These are phyloP conservation scores for Fusarium pseudoanthophilum DNA, from an alignment of 2,329 filamentous ascomycete genomes.

Conservation along the genomic window DNA sequence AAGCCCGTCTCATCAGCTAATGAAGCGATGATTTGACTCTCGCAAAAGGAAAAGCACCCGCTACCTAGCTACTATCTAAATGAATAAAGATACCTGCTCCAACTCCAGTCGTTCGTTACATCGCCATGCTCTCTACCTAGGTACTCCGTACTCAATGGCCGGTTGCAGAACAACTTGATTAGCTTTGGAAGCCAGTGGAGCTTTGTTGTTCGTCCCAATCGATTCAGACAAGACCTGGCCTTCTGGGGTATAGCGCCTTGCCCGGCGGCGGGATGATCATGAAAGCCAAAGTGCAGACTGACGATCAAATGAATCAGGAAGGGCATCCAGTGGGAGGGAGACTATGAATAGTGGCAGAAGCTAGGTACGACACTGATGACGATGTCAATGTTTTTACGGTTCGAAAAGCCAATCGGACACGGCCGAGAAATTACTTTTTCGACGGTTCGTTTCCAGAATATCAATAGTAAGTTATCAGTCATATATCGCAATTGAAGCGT, in stretches of 20 bases:
- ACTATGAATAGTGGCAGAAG: background rate
- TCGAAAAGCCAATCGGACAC: background rate
- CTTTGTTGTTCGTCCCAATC: constrained; percentile 26
- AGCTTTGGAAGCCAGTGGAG: constrained; percentile 38
- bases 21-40: constrained; percentile 16
- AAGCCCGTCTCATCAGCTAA: constrained; percentile 30
- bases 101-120: background rate
- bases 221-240: constrained; percentile 28
- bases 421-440: constrained; percentile 9
- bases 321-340: background rate
- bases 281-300: constrained; percentile 8
- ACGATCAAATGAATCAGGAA: constrained; percentile 11
- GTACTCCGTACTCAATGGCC: background rate
- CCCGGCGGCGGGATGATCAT: constrained; percentile 22
- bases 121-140: background rate
- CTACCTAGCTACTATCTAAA: constrained; percentile 17
- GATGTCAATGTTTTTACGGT: background rate
- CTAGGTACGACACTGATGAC: background rate
- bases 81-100: constrained; percentile 9
- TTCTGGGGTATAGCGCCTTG: constrained; percentile 38
- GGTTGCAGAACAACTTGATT: constrained; percentile 40
- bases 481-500: background rate
- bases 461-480: background rate
- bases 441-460: background rate
- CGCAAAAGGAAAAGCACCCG: constrained; percentile 31